Evolutionary conservation across 2,329 filamentous ascomycete species (phyloP), one percentile per base, ranked within the genome.

Genomic region (Amylocarpus encephaloides): DNA sequence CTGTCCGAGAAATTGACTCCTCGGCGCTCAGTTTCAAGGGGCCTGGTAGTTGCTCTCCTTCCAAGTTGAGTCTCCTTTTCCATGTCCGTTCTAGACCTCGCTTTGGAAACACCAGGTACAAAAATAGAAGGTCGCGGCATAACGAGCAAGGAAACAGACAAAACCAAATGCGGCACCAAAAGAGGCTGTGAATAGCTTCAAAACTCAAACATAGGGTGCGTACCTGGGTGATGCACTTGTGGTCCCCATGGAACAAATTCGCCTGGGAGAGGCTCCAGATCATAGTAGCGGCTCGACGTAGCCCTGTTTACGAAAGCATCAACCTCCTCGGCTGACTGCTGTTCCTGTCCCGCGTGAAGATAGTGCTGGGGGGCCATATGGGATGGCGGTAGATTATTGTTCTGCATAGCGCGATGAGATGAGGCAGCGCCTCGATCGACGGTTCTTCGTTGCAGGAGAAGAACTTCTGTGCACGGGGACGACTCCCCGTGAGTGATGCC

Each of bases 211-310:
- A 22, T 30, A 13, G 10, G 18, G 15, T 3, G 32, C 44, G 18
- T 40, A 47, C 44, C 22, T 42, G 32, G 30, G 26, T 15, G 40
- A 42, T 36, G 22, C 6, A 40, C 45, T 40, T 15, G 26, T 12
- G 22, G 32, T 26, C 32, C 26, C 32, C 47, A 43, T 16, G 33
- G 12, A 18, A 15, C 32, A 26, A 19, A 16, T 11, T 43, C 47
- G 13, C 32, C 15, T 6, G 40, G 47, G 32, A 43, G 6, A 16
- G 47, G 30, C n/a, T 49, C 40, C 4, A 43, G 33, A 34, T 43
- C 47, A 39, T 49, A 49, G 22, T 49, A 44, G 22, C 40, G 47
- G 33, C 34, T 49, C 19, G 43, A 19, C 12, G 35, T 35, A n/a
- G 44, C 35, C 32, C 35, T 34, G 41, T 44, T 43, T 32, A 49